Conservation (phyloP, 2,329 filamentous ascomycete genomes). For the Sporothrix luriei region DNA sequence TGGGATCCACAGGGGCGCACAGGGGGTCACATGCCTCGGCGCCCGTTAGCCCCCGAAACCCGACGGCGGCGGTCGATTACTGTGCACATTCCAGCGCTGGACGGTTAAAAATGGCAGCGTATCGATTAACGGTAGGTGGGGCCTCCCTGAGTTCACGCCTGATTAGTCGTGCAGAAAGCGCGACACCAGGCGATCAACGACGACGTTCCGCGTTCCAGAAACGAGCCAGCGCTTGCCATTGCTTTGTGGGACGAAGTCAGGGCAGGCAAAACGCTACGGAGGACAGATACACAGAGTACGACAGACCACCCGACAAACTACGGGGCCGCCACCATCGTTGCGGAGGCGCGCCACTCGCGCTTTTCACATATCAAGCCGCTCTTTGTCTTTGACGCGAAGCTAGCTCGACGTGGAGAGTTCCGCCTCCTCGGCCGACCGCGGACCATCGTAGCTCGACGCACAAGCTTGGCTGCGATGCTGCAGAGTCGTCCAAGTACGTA, state of each 20-base stretch:
- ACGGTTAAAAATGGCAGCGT: too few relatives aligned
- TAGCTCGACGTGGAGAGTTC: slow-evolving; percentile 4
- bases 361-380: neutral
- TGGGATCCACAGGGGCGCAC: neutral
- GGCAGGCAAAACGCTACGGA: too few relatives aligned
- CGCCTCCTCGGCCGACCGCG: neutral
- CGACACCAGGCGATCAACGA: too few relatives aligned
- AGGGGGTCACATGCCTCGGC: slow-evolving; percentile 17
- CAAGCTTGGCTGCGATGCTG: neutral
- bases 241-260: too few relatives aligned
- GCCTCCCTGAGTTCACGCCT: neutral
- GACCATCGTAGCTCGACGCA: neutral
- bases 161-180: too few relatives aligned
- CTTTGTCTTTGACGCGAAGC: neutral
- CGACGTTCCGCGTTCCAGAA: too few relatives aligned
- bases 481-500: neutral
- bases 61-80: slow-evolving; percentile 17
- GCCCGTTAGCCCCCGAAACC: slow-evolving; percentile 9
- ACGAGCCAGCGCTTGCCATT: too few relatives aligned
- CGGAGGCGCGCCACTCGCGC: neutral
- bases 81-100: too few relatives aligned
- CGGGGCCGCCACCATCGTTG: neutral
- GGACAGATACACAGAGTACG: too few relatives aligned
- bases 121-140: neutral
- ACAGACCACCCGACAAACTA: too few relatives aligned